These are phyloP conservation scores for Pleurotus salmoneostramineus DNA, from an alignment of 768 basidiomycete species.

Conservation along the genomic window DNA sequence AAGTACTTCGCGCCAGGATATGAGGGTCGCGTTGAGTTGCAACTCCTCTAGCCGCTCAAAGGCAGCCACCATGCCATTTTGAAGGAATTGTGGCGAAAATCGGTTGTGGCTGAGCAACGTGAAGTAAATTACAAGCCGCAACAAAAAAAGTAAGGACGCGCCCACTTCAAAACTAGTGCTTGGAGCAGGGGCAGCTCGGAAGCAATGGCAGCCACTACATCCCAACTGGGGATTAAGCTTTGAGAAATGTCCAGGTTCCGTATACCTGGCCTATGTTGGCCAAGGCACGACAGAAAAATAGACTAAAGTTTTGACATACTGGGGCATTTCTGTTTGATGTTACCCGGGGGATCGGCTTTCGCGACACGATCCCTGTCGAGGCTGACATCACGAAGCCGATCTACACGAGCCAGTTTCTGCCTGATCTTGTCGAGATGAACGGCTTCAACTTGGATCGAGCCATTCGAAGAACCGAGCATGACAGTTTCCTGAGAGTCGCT, in stretches of 20 bases:
- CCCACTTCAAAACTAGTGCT: slow-evolving; percentile 77
- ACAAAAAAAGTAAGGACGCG: slow-evolving; percentile 12
- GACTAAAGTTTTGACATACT: slow-evolving; percentile 38
- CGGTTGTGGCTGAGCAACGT: slow-evolving; percentile 59
- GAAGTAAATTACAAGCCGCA: slow-evolving; percentile 13
- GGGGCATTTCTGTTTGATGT: slow-evolving; percentile 56
- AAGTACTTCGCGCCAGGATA: slow-evolving; percentile 67
- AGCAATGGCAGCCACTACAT: slow-evolving; percentile 58
- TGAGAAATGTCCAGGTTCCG: slow-evolving; percentile 79
- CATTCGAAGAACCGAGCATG: slow-evolving; percentile 76
- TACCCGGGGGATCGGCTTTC: slow-evolving; percentile 40
- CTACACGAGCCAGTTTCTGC: slow-evolving; percentile 61
- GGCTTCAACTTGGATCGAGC: slow-evolving; percentile 83
- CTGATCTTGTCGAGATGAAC: slow-evolving; percentile 79
- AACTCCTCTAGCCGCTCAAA: slow-evolving; percentile 59
- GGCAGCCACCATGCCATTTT: slow-evolving; percentile 27
- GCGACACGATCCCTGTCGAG: slow-evolving; percentile 68
- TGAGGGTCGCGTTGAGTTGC: slow-evolving; percentile 70
- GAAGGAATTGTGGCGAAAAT: slow-evolving; percentile 36
- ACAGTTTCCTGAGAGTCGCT: slow-evolving; percentile 54
- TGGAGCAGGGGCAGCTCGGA: slow-evolving; percentile 58
- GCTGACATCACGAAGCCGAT: slow-evolving; percentile 72
- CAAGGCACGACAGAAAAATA: slow-evolving; percentile 5
- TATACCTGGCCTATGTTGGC: slow-evolving; percentile 45
- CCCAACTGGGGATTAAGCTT: slow-evolving; percentile 73